Conservation (phyloP, 2,329 filamentous ascomycete genomes). For the Arthrobotrys musiformis region DNA sequence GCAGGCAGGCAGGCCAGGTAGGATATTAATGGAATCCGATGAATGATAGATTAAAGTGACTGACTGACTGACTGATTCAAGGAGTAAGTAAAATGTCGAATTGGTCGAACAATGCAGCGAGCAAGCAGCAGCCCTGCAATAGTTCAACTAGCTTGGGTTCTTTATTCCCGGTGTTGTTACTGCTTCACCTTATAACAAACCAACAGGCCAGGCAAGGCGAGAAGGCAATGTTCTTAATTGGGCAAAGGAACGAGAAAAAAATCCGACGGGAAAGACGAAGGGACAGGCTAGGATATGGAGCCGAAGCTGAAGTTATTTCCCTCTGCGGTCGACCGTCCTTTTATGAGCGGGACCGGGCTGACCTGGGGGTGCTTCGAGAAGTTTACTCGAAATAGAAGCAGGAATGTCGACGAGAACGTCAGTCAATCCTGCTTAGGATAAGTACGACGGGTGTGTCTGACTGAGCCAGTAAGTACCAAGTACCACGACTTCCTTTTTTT, state of each 20-base stretch:
- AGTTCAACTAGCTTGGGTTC: constrained; percentile 27
- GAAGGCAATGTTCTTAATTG: constrained; percentile 34
- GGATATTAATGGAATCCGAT: constrained; percentile 18
- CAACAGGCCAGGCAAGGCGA: too few species aligned
- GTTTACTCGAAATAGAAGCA: constrained; percentile 45
- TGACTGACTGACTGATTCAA: constrained; percentile 9
- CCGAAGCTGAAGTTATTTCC: constrained; percentile 43
- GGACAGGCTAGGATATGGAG: constrained; percentile 40
- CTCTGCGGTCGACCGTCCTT: constrained; percentile 28
- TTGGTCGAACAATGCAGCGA: constrained; percentile 43
- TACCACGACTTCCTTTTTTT: neutral
- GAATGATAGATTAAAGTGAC: constrained; percentile 7
- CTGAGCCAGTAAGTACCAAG: too few species aligned
- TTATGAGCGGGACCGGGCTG: constrained; percentile 17
- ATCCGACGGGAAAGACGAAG: constrained; percentile 43
- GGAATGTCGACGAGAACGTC: constrained; percentile 47
- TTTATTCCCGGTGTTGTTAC: constrained; percentile 33
- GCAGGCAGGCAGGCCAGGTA: constrained; percentile 3
- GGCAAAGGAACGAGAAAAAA: constrained; percentile 48
- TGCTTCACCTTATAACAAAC: neutral
- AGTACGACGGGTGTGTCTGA: constrained; percentile 11
- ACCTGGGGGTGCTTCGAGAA: constrained; percentile 48
- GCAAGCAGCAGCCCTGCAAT: constrained; percentile 42
- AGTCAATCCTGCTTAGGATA: constrained; percentile 27
- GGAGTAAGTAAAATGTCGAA: constrained; percentile 19